Base-by-base conservation (phyloP, 345 rosid species). In the Isatis tinctoria region DNA sequence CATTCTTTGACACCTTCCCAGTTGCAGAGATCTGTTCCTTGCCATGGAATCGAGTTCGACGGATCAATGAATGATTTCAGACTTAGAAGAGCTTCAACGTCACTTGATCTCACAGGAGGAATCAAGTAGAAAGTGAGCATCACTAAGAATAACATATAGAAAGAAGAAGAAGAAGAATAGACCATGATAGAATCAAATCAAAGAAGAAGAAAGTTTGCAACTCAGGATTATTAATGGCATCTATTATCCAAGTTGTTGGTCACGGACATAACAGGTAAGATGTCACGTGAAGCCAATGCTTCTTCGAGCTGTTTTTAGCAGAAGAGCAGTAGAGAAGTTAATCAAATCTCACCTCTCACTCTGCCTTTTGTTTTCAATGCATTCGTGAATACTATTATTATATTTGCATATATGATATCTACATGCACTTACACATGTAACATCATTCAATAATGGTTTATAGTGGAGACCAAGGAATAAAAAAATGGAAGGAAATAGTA, bases 1-100 rank as follows among this genome's bases (percentile, higher is more conserved):
- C 99, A 95, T 33, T 82, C 87, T 64, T 75, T 85, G 65, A 95
- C 82, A 10, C 99, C 99, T 59, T 69, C 43, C 99, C 99, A 95
- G 45, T 78, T 73, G 80, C 99, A 95, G 13, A 76, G 81, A 68
- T 85, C 76, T 37, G 30, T 78, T 41, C 83, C 86, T 75, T 44
- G 69, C 98, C 97, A 92, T 32, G 82, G 79, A 60, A 95, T 80
- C 10, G 83, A 63, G 79, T 86, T 70, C 1, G 64, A 56, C 18
- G 92, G 97, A 82, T 95, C 99, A 3, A 90, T 60, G 4, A 84
- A 80, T 10, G 91, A 88, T 76, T 92, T 90, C 37, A 95, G 79
- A 39, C 82, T 70, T 18, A 95, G 77, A 26, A 95, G 85, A 12
- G 93, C 87, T 64, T 88, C 87, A 5, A 81, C 78, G n/a, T 82